Evolutionary conservation across 2,329 filamentous ascomycete species (phyloP), one percentile per base, ranked within the genome.

Genomic region (Metarhizium sp.): DNA sequence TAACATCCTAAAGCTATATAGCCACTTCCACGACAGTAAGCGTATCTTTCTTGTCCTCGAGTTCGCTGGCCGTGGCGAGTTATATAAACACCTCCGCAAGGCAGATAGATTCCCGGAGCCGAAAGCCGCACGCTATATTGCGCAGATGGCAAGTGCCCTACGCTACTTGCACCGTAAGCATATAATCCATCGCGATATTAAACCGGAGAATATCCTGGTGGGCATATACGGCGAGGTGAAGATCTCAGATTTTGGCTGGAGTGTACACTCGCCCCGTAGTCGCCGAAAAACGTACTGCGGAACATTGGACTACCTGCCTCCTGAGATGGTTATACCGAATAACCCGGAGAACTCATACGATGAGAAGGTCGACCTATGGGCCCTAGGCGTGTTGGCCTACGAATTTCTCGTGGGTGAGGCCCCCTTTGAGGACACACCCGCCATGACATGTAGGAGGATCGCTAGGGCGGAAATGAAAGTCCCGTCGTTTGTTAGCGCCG

Each of bases 11-110:
- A 76, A 80, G 48, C 73, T 88, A 1, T 88, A 82, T 64, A 84
- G 84, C 30, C 84, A 87, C 65, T 89, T 88, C 70, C 85, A 88
- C 66, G 85, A 88, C 66, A 80, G 77, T 60, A 86, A 86, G 67
- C 79, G 86, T 43, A 83, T 89, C 58, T 88, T 88, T 69, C 72
- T 89, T 52, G 87, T 88, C 57, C 75, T 88, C 30, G 86, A 88
- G 64, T 88, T 85, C 61, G 86, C 85, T 4, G 84, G 64, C 34
- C 55, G 58, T 30, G 86, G 86, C 54, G 86, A 88, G 64, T 71
- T 88, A 29, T 89, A 88, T 71, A 88, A 88, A 71, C 83, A 86
- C 63, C 72, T 89, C 53, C 77, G 84, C 52, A 81, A 81, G 62
- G 85, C 84, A 60, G 77, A 81, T 65, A 77, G 79, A 46, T 88